A percentile compares a stretch with the other conserved stretches of the same genome.
phyloP scores from a whole-genome alignment of 2,329 filamentous ascomycete species.

The Cryphonectria carpinicola region DNA sequence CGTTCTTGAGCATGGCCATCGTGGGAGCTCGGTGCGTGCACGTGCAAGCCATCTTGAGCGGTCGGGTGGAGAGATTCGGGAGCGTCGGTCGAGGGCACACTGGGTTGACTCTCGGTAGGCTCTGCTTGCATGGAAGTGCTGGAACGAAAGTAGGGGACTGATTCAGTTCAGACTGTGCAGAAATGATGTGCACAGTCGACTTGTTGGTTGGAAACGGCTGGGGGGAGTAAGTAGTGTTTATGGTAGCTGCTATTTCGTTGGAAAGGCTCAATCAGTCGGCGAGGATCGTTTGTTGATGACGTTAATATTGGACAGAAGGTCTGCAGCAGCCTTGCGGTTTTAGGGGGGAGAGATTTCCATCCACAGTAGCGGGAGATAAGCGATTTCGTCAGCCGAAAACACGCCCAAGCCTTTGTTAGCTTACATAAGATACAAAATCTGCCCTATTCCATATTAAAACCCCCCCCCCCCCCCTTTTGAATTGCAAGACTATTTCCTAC shows the following conservation, averaged over 20 bases:
- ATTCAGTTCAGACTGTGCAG: conserved; percentile 53
- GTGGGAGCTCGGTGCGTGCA: conserved; percentile 45
- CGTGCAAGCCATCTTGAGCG: conserved; percentile 62
- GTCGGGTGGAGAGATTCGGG: conserved; percentile 38
- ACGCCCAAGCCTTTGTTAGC: not conserved
- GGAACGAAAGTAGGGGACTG: conserved; percentile 37
- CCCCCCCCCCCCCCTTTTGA: not conserved
- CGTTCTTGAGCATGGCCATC: conserved; percentile 41
- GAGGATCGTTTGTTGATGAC: conserved; percentile 20
- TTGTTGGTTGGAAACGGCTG: conserved; percentile 1
- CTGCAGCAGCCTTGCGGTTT: conserved; percentile 2
- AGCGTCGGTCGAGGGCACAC: conserved; percentile 43
- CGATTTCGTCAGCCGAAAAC: conserved; percentile 5
- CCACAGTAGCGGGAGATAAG: not conserved
- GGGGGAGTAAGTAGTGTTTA: conserved; percentile 8
- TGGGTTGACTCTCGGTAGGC: conserved; percentile 52
- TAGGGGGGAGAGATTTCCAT: not conserved
- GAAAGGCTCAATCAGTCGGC: conserved; percentile 16
- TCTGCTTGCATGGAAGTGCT: conserved; percentile 69
- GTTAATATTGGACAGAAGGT: conserved; percentile 14
- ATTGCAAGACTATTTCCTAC: not conserved
- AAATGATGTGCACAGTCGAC: conserved; percentile 55
- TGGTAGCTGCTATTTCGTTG: conserved; percentile 15
- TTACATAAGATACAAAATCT: not conserved
- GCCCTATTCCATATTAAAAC: not conserved